Conservation (phyloP, 2,329 filamentous ascomycete genomes). For the Knufia fluminis region DNA sequence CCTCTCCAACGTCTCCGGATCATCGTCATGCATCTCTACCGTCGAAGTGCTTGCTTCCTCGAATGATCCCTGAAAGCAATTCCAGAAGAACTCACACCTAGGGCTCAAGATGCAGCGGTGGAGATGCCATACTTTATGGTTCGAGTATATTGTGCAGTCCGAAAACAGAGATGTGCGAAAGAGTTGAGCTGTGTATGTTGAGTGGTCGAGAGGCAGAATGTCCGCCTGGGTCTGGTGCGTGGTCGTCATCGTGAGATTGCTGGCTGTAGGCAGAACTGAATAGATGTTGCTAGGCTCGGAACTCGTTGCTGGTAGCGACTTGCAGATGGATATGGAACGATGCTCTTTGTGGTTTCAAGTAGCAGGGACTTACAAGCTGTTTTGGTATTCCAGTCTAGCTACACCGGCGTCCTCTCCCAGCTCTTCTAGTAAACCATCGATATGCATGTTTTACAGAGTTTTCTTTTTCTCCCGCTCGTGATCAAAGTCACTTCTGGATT, state of each 20-base stretch:
- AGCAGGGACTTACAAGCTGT: no score
- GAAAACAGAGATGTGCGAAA: conserved; percentile 1
- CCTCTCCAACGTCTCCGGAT: conserved; percentile 4
- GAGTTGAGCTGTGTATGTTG: conserved; percentile 2
- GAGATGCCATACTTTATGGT: conserved; percentile 1
- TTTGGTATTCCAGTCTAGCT: no score
- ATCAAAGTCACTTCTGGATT: no score
- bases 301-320: no score
- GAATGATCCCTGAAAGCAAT: conserved; percentile 1
- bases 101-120: conserved; percentile 6
- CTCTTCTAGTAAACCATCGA: background rate
- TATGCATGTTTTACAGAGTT: background rate
- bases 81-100: conserved; percentile 8
- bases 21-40: conserved; percentile 10
- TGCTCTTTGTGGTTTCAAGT: no score
- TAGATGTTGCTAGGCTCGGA: no score
- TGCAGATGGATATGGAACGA: no score
- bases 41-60: conserved; percentile 3
- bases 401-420: no score
- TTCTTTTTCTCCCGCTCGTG: no score
- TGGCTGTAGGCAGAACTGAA: no score
- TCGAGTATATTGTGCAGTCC: conserved; percentile 5
- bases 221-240: background rate
- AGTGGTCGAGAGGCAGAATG: conserved; percentile 2
- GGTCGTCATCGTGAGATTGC: background rate